phyloP scores from a whole-genome alignment of 78 protist species.

The Creolimax fragrantissima region DNA sequence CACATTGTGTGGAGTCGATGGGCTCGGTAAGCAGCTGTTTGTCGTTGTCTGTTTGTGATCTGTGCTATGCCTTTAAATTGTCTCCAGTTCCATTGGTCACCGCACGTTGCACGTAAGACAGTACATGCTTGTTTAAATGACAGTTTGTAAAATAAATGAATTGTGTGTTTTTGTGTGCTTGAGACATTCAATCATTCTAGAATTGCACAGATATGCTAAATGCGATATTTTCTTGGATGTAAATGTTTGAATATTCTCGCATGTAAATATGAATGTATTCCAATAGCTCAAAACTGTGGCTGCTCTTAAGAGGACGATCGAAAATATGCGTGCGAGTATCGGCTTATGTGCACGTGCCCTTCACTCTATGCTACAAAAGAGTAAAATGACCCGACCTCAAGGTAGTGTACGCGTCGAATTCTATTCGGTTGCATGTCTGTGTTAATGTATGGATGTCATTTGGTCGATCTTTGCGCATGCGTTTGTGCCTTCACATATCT shows the following conservation, averaged over 20 bases:
- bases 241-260: not conserved
- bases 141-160: no score
- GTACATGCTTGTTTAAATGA: no score
- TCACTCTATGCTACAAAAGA: not conserved
- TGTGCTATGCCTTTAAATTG: no score
- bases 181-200: no score
- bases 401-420: not conserved
- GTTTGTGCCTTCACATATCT: no score
- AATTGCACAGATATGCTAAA: no score
- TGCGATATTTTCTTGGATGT: no score
- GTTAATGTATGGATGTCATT: no score
- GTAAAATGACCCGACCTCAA: not conserved
- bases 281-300: not conserved
- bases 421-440: not conserved
- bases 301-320: not conserved
- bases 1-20: conserved; percentile 42
- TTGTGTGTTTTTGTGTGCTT: no score
- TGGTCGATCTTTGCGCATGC: no score
- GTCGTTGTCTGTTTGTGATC: not conserved
- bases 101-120: no score
- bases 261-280: not conserved
- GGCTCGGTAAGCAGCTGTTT: not conserved
- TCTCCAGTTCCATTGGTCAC: no score
- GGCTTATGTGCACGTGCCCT: not conserved
- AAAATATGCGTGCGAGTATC: not conserved